A percentile compares a stretch with the other conserved stretches of the same genome.
Conservation (phyloP, 257 asterid species). For the Voacanga thouarsii region DNA sequence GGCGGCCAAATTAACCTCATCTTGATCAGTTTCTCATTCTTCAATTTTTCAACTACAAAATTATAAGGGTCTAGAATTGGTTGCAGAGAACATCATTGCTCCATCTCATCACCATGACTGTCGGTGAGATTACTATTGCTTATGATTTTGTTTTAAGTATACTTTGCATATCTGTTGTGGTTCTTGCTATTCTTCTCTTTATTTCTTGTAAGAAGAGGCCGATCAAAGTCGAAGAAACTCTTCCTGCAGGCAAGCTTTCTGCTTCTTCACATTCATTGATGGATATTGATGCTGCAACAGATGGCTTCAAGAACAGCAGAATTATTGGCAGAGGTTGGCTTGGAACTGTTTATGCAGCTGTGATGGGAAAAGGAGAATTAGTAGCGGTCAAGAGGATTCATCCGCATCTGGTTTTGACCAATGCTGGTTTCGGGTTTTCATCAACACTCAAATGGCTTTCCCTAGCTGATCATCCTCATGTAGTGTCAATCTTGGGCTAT, state of each 20-base stretch:
- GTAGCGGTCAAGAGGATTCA: slow-evolving; percentile 77
- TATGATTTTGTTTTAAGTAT: slow-evolving; percentile 36
- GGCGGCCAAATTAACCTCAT: slow-evolving; percentile 11
- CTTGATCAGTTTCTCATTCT: background rate
- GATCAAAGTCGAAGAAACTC: slow-evolving; percentile 20
- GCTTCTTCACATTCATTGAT: slow-evolving; percentile 46
- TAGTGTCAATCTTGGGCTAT: slow-evolving; percentile 73
- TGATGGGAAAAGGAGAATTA: slow-evolving; percentile 53
- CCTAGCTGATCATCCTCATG: slow-evolving; percentile 56
- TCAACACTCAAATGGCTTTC: slow-evolving; percentile 60
- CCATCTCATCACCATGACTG: slow-evolving; percentile 27
- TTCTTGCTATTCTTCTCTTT: slow-evolving; percentile 35
- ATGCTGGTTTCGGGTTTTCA: slow-evolving; percentile 78
- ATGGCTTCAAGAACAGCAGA: slow-evolving; percentile 69
- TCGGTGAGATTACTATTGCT: slow-evolving; percentile 24
- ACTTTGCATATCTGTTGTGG: slow-evolving; percentile 33
- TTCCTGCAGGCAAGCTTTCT: slow-evolving; percentile 31
- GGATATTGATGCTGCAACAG: slow-evolving; percentile 83
- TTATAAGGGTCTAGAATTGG: background rate
- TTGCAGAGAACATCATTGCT: background rate
- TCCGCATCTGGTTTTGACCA: slow-evolving; percentile 54
- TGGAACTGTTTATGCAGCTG: slow-evolving; percentile 81
- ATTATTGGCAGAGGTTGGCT: slow-evolving; percentile 69
- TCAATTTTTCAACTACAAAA: background rate
- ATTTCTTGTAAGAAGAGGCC: slow-evolving; percentile 48